phyloP scores from a whole-genome alignment of 1,284 basidiomycete genomes.

The Mycocalia duriaeana region DNA sequence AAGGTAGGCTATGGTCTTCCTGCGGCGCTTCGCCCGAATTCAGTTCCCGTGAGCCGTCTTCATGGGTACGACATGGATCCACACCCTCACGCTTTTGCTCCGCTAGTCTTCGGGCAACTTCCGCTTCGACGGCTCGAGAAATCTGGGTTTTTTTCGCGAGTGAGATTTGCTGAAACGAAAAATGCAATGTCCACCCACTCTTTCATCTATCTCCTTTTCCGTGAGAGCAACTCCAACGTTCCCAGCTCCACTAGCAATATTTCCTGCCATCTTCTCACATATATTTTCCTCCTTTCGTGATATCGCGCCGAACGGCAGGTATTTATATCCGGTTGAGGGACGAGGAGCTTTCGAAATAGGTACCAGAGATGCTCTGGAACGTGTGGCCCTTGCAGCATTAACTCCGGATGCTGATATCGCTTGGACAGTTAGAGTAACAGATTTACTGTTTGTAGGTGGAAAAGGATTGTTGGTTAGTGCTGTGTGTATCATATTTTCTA shows the following conservation, averaged over 20 bases:
- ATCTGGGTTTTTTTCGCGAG: constrained; percentile 39
- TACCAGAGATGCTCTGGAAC: constrained; percentile 30
- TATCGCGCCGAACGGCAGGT: constrained; percentile 34
- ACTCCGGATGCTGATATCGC: too few relatives aligned
- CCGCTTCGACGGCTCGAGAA: constrained; percentile 63
- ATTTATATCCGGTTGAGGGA: constrained; percentile 24
- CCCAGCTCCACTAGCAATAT: constrained; percentile 28
- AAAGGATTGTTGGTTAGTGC: too few relatives aligned
- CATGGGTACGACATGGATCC: constrained; percentile 20
- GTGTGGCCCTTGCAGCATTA: constrained; percentile 14
- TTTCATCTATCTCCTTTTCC: constrained; percentile 67
- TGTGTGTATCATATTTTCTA: too few relatives aligned
- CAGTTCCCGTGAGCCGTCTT: constrained; percentile 15
- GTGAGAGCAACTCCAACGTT: constrained; percentile 39
- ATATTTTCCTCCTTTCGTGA: too few relatives aligned
- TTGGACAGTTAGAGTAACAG: too few relatives aligned
- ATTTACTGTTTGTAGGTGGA: too few relatives aligned
- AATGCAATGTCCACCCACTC: constrained; percentile 36
- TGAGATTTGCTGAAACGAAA: constrained; percentile 6
- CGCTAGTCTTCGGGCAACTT: constrained; percentile 62
- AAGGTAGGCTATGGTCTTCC: constrained; percentile 39
- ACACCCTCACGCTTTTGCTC: constrained; percentile 51
- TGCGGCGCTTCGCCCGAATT: constrained; percentile 28
- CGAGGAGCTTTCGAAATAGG: constrained; percentile 31
- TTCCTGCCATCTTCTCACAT: too few relatives aligned